phyloP scores from a whole-genome alignment of 805 yeast species.

The Sungouiozyma ichnusensis region DNA sequence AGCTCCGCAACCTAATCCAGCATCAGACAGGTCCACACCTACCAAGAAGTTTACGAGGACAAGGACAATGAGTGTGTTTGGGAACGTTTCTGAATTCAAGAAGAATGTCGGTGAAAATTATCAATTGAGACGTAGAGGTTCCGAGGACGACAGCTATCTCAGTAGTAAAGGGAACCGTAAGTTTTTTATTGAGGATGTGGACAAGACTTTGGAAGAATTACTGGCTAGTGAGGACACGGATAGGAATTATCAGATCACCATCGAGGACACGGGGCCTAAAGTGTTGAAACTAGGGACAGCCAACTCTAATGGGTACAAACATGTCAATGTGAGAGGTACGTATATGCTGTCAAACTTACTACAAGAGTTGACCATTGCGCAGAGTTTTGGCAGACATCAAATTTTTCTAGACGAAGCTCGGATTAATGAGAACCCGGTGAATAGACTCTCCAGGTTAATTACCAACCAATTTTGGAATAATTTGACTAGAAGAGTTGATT shows the following conservation, averaged over 20 bases:
- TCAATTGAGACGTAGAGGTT: slow-evolving; percentile 38
- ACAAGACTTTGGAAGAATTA: slow-evolving; percentile 57
- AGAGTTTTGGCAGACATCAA: slow-evolving; percentile 65
- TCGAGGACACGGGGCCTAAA: slow-evolving; percentile 78
- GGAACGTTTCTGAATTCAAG: slow-evolving; percentile 21
- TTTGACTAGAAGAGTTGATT: slow-evolving; percentile 62
- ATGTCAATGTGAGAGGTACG: slow-evolving; percentile 71
- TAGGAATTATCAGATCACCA: slow-evolving; percentile 70
- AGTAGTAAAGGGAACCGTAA: slow-evolving; percentile 30
- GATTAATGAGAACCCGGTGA: slow-evolving; percentile 79
- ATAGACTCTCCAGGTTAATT: slow-evolving; percentile 62
- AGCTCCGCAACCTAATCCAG: not conserved
- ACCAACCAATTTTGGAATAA: slow-evolving; percentile 70
- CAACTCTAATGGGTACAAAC: slow-evolving; percentile 71
- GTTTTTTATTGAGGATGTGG: slow-evolving; percentile 68
- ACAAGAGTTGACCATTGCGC: slow-evolving; percentile 83
- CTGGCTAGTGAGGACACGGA: slow-evolving; percentile 78
- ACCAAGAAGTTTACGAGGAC: slow-evolving; percentile 35
- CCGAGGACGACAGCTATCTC: slow-evolving; percentile 39
- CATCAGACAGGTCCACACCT: not conserved
- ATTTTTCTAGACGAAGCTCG: slow-evolving; percentile 75
- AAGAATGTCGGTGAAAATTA: slow-evolving; percentile 11
- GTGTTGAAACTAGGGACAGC: slow-evolving; percentile 73
- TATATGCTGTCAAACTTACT: slow-evolving; percentile 78
- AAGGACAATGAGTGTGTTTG: slow-evolving; percentile 46